Evolutionary conservation across 352 stramenopile genomes (phyloP), one percentile per base, ranked within the genome.

Genomic region (Discostella stelligera): DNA sequence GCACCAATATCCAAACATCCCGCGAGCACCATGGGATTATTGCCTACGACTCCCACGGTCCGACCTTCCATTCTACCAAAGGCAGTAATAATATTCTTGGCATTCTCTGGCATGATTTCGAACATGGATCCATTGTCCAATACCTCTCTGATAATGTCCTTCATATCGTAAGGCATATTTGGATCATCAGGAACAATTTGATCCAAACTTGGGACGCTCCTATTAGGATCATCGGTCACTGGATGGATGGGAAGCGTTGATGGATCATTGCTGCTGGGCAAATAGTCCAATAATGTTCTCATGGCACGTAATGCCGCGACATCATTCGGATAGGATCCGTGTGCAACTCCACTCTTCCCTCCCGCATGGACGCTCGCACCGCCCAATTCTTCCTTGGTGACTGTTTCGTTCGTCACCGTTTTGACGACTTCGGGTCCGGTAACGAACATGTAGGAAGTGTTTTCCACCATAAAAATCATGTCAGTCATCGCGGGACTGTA

Each of bases 391-490:
- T 94, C 87, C 79, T 97, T 96, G 0, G 94, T 98, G 16, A 98
- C 95, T 52, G 95, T 93, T 87, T 98, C 96, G 67, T 98, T 97
- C 11, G 96, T 98, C 48, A 98, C 97, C 3, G 95, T 98, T 87
- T 98, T 98, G 44, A 99, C 96, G 2, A 99, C 97, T 58, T 98
- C 95, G 0, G 97, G 97, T 16, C 97, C 97, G 6, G 97, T 99
- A 48, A 99, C 96, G 84, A 99, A 99, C 96, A 99, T 99, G 90
- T 99, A 98, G 25, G 93, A 98, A 16, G 95, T 97, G 63, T 98
- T 84, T 70, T 96, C 93, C 14, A 98, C 93, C 97, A 99, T 99
- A 85, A 99, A 98, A 59, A 98, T 98, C 76, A 98, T 99, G 85
- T 99, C 97, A 2, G 97, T 99, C 92, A 99, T 98, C 53, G 96